Evolutionary conservation across 495 filamentous ascomycete species (phyloP).

Genomic region (Neurospora hispaniola): DNA sequence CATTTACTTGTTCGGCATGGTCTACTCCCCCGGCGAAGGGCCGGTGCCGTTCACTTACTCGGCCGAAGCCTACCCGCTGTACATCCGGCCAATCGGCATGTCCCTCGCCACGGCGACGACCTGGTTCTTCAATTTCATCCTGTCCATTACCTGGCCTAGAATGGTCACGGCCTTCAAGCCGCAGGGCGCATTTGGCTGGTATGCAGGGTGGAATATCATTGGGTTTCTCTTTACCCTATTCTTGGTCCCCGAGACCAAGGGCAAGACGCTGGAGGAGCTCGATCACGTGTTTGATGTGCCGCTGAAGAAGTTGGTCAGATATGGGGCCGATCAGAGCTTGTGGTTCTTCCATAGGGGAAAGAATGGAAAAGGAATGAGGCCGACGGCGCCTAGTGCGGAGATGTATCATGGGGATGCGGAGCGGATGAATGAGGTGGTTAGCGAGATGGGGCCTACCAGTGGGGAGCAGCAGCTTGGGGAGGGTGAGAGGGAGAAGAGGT

Average conservation of each 20-base stretch:
- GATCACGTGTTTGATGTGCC: slow-evolving; percentile 40
- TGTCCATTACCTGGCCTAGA: slow-evolving; percentile 56
- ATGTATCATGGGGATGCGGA: neutral
- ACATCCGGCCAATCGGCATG: slow-evolving; percentile 64
- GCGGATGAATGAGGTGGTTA: neutral
- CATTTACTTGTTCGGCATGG: slow-evolving; percentile 63
- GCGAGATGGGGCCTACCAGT: neutral
- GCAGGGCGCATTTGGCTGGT: slow-evolving; percentile 56
- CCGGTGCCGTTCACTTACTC: slow-evolving; percentile 80
- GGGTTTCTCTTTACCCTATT: slow-evolving; percentile 63
- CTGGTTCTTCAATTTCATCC: slow-evolving; percentile 59
- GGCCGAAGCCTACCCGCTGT: slow-evolving; percentile 69
- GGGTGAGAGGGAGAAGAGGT: neutral
- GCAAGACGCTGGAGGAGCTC: slow-evolving; percentile 62
- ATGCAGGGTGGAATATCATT: slow-evolving; percentile 58
- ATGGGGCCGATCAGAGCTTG: slow-evolving; percentile 1
- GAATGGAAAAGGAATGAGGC: neutral
- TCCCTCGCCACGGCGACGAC: slow-evolving; percentile 55
- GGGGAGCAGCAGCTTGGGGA: neutral
- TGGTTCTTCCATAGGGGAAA: neutral
- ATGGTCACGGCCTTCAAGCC: slow-evolving; percentile 42
- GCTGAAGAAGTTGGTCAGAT: neutral
- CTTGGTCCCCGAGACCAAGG: slow-evolving; percentile 73
- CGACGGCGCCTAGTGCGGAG: neutral
- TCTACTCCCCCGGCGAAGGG: slow-evolving; percentile 72